Percentiles rank a stretch among this genome's conserved stretches.
These are phyloP conservation scores for Saturnispora quitensis DNA, from an alignment of 805 yeast species.

Conservation along the genomic window DNA sequence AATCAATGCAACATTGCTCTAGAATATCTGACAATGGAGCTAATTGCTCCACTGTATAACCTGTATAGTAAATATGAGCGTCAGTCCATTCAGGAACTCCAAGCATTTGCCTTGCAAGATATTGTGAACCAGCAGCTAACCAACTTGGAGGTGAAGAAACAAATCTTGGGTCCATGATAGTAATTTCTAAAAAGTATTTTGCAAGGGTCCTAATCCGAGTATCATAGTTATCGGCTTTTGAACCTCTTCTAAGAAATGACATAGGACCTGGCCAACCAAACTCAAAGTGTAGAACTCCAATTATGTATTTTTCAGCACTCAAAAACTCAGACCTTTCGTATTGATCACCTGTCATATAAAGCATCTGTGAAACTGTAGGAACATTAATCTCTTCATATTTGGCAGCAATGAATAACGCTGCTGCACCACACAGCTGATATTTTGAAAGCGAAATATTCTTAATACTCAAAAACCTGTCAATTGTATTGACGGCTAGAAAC, in stretches of 20 bases:
- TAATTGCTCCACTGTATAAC: constrained; percentile 81
- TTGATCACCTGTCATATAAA: constrained; percentile 78
- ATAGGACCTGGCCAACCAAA: constrained; percentile 83
- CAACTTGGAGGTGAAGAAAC: constrained; percentile 65
- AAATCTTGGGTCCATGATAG: constrained; percentile 65
- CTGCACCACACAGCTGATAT: constrained; percentile 92
- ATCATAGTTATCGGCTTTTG: constrained; percentile 87
- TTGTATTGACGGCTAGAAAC: constrained; percentile 68
- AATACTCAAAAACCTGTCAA: constrained; percentile 74
- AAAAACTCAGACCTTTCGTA: constrained; percentile 68
- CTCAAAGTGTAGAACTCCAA: constrained; percentile 64
- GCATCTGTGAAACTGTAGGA: constrained; percentile 79
- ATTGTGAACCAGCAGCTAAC: constrained; percentile 81
- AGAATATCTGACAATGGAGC: constrained; percentile 67
- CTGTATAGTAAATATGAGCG: constrained; percentile 82
- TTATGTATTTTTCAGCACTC: constrained; percentile 71
- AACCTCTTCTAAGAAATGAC: constrained; percentile 79
- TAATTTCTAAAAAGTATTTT: constrained; percentile 74
- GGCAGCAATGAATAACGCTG: constrained; percentile 82
- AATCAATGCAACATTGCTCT: constrained; percentile 57
- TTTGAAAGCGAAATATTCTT: constrained; percentile 69
- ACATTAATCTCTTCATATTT: constrained; percentile 86
- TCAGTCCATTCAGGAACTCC: constrained; percentile 77
- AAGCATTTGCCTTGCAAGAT: constrained; percentile 61
- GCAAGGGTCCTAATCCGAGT: constrained; percentile 74